Evolutionary conservation across 192 early-diverging fungal species (phyloP), one percentile per base, ranked within the genome.

Genomic region (Globomyces pollinis-pini): DNA sequence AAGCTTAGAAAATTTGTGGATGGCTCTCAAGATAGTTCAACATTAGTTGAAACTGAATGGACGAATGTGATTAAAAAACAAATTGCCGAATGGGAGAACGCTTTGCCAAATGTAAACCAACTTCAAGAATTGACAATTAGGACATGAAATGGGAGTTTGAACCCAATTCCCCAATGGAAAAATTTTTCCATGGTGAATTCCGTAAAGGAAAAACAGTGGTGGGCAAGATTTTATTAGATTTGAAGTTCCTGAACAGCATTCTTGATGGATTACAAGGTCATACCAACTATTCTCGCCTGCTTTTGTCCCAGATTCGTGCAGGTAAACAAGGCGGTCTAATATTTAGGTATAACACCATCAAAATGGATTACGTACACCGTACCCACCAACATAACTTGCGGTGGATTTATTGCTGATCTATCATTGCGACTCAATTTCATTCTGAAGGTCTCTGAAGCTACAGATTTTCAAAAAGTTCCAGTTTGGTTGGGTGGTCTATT

Each of bases 401-500:
- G 18, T 28, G 38, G 38, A 1, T 45, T 59, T 23, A 51, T 68
- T 1, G 57, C n/a, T n/a, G n/a, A n/a, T n/a, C n/a, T n/a, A n/a
- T n/a, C n/a, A n/a, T n/a, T n/a, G n/a, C n/a, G n/a, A n/a, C n/a
- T n/a, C n/a, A n/a, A n/a, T n/a, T n/a, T n/a, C n/a, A n/a, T n/a
- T n/a, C n/a, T n/a, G n/a, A n/a, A n/a, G n/a, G n/a, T n/a, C n/a
- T n/a, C n/a, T n/a, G n/a, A n/a, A 53, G 26, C n/a, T n/a, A n/a
- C n/a, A n/a, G n/a, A n/a, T n/a, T n/a, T n/a, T n/a, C n/a, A n/a
- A n/a, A 39, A 20, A 39, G 38, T 39, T 15, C 38, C 38, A 41
- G 72, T 95, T n/a, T 91, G 87, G 88, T 62, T 94, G 16, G 93
- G 93, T 43, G 91, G 90, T 0, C 68, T 94, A 16, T 84, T 94